phyloP scores from a whole-genome alignment of 2,329 filamentous ascomycete species.

The Fonsecaea erecta region DNA sequence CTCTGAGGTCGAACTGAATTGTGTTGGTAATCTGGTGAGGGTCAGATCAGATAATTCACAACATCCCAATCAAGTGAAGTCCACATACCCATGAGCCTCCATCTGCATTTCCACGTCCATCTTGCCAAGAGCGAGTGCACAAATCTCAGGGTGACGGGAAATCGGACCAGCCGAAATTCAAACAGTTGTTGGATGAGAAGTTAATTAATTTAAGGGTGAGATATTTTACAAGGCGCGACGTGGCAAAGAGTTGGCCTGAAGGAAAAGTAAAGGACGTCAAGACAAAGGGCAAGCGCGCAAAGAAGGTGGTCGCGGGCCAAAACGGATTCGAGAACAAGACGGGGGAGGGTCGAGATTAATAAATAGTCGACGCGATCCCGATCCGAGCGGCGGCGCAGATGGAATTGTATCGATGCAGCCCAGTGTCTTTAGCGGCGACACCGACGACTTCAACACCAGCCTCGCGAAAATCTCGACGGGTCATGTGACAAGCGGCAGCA shows the following conservation, averaged over 20 bases:
- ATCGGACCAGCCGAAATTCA: conserved; percentile 33
- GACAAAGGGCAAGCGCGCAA: conserved; percentile 17
- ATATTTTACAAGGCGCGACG: conserved; percentile 28
- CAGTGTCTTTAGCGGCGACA: conserved; percentile 36
- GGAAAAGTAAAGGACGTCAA: conserved; percentile 13
- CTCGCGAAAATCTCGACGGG: conserved; percentile 21
- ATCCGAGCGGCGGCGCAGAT: conserved; percentile 10
- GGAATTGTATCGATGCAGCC: conserved; percentile 34
- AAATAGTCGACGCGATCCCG: conserved; percentile 20
- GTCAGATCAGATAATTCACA: conserved; percentile 19
- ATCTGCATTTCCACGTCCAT: conserved; percentile 39
- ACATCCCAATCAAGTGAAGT: conserved; percentile 5
- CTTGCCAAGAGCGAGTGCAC: conserved; percentile 22
- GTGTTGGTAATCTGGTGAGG: conserved; percentile 33
- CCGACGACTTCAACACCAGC: conserved; percentile 12
- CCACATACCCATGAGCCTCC: conserved; percentile 36
- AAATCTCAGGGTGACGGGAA: conserved; percentile 12
- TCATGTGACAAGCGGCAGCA: conserved; percentile 24
- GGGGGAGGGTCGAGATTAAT: conserved; percentile 13
- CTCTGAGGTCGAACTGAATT: conserved; percentile 36
- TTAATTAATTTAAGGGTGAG: conserved; percentile 30
- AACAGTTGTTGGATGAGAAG: conserved; percentile 7
- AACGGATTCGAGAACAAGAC: not conserved
- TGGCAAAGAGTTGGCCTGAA: conserved; percentile 19
- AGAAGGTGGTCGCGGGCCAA: conserved; percentile 10